Conservation (phyloP, 2,329 filamentous ascomycete genomes). For the Penicillium freii region DNA sequence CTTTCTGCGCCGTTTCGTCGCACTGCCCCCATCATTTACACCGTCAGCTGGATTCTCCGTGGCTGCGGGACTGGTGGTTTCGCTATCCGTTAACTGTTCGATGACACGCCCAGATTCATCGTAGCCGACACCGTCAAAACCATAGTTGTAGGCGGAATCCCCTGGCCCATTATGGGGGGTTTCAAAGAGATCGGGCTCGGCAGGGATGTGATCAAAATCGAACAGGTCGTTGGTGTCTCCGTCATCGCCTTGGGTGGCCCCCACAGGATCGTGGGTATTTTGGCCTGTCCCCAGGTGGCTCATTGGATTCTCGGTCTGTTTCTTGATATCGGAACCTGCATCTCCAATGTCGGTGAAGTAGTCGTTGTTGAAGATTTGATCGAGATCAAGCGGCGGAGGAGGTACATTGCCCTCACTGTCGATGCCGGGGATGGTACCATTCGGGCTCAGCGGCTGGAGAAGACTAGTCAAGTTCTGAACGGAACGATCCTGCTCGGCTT, state of each 20-base stretch:
- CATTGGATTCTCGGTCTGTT: constrained; percentile 23
- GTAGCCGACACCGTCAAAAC: constrained; percentile 32
- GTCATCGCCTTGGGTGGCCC: constrained; percentile 23
- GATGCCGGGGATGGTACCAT: constrained; percentile 72
- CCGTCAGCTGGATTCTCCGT: constrained; percentile 28
- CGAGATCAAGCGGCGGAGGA: constrained; percentile 53
- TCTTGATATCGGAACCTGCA: constrained; percentile 31
- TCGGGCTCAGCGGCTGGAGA: constrained; percentile 76
- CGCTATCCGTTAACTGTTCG: constrained; percentile 47
- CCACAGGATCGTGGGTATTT: constrained; percentile 18
- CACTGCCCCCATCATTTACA: constrained; percentile 26
- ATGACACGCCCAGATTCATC: constrained; percentile 37
- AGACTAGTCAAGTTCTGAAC: constrained; percentile 72
- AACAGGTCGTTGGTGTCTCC: constrained; percentile 43
- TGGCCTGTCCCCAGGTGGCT: constrained; percentile 16
- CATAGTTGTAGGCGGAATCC: constrained; percentile 33
- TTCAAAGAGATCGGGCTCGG: constrained; percentile 35
- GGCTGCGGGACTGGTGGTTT: constrained; percentile 42
- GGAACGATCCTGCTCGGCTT: constrained; percentile 73
- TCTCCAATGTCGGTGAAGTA: constrained; percentile 51
- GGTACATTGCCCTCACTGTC: constrained; percentile 43
- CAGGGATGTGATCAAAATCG: constrained; percentile 41
- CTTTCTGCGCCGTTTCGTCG: constrained; percentile 35
- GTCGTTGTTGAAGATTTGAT: constrained; percentile 58
- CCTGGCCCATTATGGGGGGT: constrained; percentile 25